phyloP scores from a whole-genome alignment of 805 yeast species.

The Saccharomycopsis fodiens region DNA sequence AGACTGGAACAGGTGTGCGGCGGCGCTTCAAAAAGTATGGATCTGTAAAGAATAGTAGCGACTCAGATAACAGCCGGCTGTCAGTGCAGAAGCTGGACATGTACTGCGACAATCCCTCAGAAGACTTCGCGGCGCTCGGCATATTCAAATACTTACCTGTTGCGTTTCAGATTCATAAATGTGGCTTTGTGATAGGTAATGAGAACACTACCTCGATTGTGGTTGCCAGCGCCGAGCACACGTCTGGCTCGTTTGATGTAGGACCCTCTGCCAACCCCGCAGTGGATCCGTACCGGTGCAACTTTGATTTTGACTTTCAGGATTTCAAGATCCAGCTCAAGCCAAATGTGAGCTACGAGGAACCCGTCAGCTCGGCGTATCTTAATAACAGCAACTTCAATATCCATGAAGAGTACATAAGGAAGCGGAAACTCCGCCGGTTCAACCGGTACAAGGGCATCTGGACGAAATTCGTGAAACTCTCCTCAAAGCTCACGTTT shows the following conservation, averaged over 20 bases:
- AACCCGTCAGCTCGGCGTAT: conserved; percentile 22
- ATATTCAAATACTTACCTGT: conserved; percentile 47
- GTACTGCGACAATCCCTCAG: conserved; percentile 13
- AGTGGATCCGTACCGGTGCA: conserved; percentile 50
- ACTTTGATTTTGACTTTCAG: conserved; percentile 37
- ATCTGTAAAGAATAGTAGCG: not conserved
- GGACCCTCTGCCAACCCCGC: conserved; percentile 35
- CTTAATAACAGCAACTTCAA: conserved; percentile 24
- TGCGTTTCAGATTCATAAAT: conserved; percentile 48
- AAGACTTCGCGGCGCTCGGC: conserved; percentile 13
- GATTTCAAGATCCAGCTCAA: conserved; percentile 54
- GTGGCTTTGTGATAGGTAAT: conserved; percentile 78
- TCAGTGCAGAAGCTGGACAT: conserved; percentile 2
- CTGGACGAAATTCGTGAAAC: conserved; percentile 22
- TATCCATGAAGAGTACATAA: conserved; percentile 23
- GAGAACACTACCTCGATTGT: conserved; percentile 65
- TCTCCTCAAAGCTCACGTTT: conserved; percentile 21
- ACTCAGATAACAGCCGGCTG: not conserved
- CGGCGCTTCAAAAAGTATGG: not conserved
- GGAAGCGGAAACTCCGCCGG: conserved; percentile 18
- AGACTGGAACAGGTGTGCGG: conserved; percentile 10
- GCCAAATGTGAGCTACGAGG: conserved; percentile 62
- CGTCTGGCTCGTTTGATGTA: conserved; percentile 53
- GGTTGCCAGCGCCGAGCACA: conserved; percentile 50
- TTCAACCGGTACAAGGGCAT: conserved; percentile 18